phyloP scores from a whole-genome alignment of 1,284 basidiomycete species.

The Paramarasmius palmivorus region DNA sequence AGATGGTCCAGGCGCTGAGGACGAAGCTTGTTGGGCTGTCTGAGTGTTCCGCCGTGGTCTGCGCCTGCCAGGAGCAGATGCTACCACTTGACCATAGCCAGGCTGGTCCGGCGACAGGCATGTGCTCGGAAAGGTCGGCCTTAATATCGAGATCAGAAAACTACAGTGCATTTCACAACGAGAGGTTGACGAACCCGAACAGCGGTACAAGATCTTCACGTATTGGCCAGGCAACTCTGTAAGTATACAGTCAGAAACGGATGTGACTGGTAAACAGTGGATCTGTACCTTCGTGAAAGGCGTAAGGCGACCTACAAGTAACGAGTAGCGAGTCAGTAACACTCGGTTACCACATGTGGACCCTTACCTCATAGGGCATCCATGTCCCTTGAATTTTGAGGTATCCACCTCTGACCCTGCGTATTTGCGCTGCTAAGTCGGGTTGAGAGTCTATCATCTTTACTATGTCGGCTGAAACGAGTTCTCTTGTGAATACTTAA shows the following conservation, averaged over 20 bases:
- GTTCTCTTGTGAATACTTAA: neutral
- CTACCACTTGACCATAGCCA: slow-evolving; percentile 78
- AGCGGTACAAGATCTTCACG: slow-evolving; percentile 80
- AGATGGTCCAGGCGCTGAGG: slow-evolving; percentile 9
- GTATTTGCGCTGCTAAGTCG: slow-evolving; percentile 76
- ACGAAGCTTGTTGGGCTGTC: neutral
- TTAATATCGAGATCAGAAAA: slow-evolving; percentile 22
- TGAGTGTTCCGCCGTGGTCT: slow-evolving; percentile 47
- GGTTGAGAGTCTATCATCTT: slow-evolving; percentile 89
- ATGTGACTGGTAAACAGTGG: slow-evolving; percentile 13
- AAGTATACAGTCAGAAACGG: slow-evolving; percentile 15
- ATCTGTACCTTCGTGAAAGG: slow-evolving; percentile 69
- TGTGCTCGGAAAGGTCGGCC: slow-evolving; percentile 72
- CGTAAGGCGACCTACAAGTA: slow-evolving; percentile 70
- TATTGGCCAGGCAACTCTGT: slow-evolving; percentile 85
- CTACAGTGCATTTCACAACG: neutral
- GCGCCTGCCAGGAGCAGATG: slow-evolving; percentile 60
- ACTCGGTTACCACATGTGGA: slow-evolving; percentile 4
- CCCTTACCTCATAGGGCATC: slow-evolving; percentile 82
- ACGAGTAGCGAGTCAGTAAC: slow-evolving; percentile 5
- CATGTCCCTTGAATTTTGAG: slow-evolving; percentile 88
- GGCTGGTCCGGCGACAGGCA: slow-evolving; percentile 81
- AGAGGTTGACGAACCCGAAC: slow-evolving; percentile 61
- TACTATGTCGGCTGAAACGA: slow-evolving; percentile 73
- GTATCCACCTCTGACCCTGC: slow-evolving; percentile 82